phyloP scores from a whole-genome alignment of 2,329 filamentous ascomycete genomes.

The Alternaria arbusti region DNA sequence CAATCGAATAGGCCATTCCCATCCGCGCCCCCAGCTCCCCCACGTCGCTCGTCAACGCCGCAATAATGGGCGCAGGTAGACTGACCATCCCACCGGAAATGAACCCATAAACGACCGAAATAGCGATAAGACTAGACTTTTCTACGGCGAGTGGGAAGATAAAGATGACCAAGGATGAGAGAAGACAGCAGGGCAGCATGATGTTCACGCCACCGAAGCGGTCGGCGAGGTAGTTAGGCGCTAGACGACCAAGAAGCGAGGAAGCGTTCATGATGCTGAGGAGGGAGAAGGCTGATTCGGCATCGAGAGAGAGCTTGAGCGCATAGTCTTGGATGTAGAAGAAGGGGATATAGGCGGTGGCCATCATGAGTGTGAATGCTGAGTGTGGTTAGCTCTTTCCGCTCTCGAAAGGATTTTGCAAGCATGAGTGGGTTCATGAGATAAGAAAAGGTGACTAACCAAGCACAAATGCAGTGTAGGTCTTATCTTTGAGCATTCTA shows the following conservation, averaged over 20 bases:
- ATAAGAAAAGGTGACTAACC: background rate
- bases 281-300: background rate
- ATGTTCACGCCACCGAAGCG: constrained; percentile 44
- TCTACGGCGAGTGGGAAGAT: background rate
- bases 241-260: background rate
- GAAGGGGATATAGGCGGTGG: background rate
- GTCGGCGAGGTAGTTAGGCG: background rate
- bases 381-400: background rate
- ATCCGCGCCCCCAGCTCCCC: constrained; percentile 54
- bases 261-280: background rate
- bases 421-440: background rate
- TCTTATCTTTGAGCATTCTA: background rate
- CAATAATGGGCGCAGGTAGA: constrained; percentile 50
- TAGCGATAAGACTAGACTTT: background rate
- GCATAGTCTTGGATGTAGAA: background rate
- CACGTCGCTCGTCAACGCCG: constrained; percentile 45
- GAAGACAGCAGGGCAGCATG: constrained; percentile 38
- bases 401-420: background rate
- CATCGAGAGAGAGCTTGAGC: background rate
- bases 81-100: constrained; percentile 51
- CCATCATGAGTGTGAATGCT: background rate
- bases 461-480: background rate
- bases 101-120: constrained; percentile 38
- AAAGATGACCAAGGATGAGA: constrained; percentile 33
- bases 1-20: constrained; percentile 59